These are phyloP conservation scores for Starmerella bombicola DNA, from an alignment of 805 yeast genomes.

Conservation along the genomic window DNA sequence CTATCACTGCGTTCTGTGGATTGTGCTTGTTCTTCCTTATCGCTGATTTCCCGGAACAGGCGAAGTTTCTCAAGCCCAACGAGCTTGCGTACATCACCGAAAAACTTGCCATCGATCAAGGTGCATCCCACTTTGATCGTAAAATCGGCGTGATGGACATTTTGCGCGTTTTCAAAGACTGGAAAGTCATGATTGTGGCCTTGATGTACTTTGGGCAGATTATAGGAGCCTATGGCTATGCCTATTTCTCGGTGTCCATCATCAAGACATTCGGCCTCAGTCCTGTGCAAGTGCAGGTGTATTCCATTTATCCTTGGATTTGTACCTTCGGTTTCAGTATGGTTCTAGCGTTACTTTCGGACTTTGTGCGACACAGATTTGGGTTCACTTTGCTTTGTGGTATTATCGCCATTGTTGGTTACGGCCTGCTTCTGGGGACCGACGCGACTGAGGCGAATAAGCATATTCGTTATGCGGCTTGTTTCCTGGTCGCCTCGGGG, in stretches of 20 bases:
- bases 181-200: slow-evolving; percentile 45
- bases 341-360: slow-evolving; percentile 51
- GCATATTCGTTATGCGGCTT: slow-evolving; percentile 46
- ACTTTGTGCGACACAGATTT: slow-evolving; percentile 34
- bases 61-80: slow-evolving; percentile 39
- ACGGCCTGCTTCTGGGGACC: slow-evolving; percentile 42
- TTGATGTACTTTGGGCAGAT: slow-evolving; percentile 52
- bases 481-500: slow-evolving; percentile 49
- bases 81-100: slow-evolving; percentile 46
- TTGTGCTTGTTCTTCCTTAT: slow-evolving; percentile 36
- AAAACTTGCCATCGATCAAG: slow-evolving; percentile 45
- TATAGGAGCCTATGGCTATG: slow-evolving; percentile 65
- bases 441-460: slow-evolving; percentile 27
- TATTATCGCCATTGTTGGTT: slow-evolving; percentile 38
- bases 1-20: slow-evolving; percentile 29
- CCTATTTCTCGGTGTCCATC: slow-evolving; percentile 59
- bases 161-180: slow-evolving; percentile 43
- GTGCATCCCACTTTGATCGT: slow-evolving; percentile 39
- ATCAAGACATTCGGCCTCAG: slow-evolving; percentile 50
- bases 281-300: slow-evolving; percentile 61
- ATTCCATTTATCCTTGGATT: slow-evolving; percentile 80
- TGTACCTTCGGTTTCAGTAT: slow-evolving; percentile 58
- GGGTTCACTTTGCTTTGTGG: slow-evolving; percentile 22
- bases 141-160: slow-evolving; percentile 39
- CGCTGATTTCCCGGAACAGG: slow-evolving; percentile 60